These are phyloP conservation scores for Diversispora epigaea DNA, from an alignment of 192 early-diverging fungal species.

Conservation along the genomic window DNA sequence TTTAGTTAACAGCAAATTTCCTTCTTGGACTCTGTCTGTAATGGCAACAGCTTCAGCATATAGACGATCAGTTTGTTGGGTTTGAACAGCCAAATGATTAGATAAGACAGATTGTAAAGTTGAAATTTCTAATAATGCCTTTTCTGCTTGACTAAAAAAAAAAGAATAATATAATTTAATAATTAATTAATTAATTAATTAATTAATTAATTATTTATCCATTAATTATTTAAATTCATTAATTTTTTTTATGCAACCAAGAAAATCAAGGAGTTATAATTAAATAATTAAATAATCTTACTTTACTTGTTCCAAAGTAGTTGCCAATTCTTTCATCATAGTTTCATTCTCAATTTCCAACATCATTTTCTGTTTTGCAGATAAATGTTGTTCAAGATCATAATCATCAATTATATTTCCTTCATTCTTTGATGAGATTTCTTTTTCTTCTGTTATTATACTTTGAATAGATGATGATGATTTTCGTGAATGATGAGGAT, in stretches of 20 bases:
- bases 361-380: slow-evolving; percentile 58
- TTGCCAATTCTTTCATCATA: slow-evolving; percentile 71
- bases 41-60: slow-evolving; percentile 72
- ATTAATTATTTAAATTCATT: too few species aligned
- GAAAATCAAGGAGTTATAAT: too few species aligned
- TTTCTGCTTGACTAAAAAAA: slow-evolving; percentile 55
- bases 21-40: slow-evolving; percentile 59
- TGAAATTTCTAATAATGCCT: slow-evolving; percentile 70
- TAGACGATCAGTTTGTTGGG: slow-evolving; percentile 68
- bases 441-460: slow-evolving; percentile 28
- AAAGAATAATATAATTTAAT: too few species aligned
- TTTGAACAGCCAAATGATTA: slow-evolving; percentile 70
- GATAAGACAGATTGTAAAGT: slow-evolving; percentile 67
- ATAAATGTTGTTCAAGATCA: slow-evolving; percentile 50
- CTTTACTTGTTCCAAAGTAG: slow-evolving; percentile 64
- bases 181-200: too few species aligned
- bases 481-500: slow-evolving; percentile 8
- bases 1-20: slow-evolving; percentile 64
- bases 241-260: too few species aligned
- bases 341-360: slow-evolving; percentile 67
- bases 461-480: slow-evolving; percentile 10
- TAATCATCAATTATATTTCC: slow-evolving; percentile 35
- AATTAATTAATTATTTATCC: too few species aligned
- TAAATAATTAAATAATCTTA: too few species aligned
- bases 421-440: background rate